A percentile compares a stretch with the other conserved stretches of the same genome.
Evolutionary conservation across 202 grass and related monocot species (phyloP).

Genomic region (Elaeis oleifera): DNA sequence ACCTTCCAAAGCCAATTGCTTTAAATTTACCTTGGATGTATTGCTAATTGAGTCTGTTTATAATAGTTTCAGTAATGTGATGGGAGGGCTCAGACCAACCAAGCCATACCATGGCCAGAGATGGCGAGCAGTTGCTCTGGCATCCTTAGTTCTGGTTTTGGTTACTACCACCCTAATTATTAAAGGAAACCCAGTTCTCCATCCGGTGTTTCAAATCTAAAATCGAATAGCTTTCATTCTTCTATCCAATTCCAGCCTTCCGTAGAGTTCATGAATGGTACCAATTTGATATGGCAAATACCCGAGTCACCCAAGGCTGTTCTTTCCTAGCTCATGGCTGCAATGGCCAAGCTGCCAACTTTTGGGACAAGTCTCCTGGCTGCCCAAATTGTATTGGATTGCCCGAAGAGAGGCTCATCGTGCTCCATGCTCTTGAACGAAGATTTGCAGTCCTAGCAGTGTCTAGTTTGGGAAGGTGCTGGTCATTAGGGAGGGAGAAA

Average conservation of each 20-base stretch:
- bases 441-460: constrained; percentile 57
- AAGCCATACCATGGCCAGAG: background rate
- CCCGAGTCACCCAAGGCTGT: constrained; percentile 36
- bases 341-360: constrained; percentile 66
- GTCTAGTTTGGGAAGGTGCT: constrained; percentile 67
- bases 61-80: no score
- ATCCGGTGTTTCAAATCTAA: background rate
- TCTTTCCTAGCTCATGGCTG: constrained; percentile 78
- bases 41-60: no score
- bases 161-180: background rate
- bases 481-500: constrained; percentile 55
- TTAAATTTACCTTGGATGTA: no score
- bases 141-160: background rate
- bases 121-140: background rate
- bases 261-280: constrained; percentile 33
- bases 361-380: constrained; percentile 63
- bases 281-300: constrained; percentile 75
- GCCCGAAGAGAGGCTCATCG: constrained; percentile 74
- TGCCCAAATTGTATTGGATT: constrained; percentile 61
- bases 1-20: no score
- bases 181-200: background rate
- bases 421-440: constrained; percentile 41
- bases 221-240: background rate
- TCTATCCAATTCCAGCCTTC: constrained; percentile 42
- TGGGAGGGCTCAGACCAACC: background rate